Evolutionary conservation across 805 yeast genomes (phyloP).

Genomic region (Saccharomycopsis babjevae): DNA sequence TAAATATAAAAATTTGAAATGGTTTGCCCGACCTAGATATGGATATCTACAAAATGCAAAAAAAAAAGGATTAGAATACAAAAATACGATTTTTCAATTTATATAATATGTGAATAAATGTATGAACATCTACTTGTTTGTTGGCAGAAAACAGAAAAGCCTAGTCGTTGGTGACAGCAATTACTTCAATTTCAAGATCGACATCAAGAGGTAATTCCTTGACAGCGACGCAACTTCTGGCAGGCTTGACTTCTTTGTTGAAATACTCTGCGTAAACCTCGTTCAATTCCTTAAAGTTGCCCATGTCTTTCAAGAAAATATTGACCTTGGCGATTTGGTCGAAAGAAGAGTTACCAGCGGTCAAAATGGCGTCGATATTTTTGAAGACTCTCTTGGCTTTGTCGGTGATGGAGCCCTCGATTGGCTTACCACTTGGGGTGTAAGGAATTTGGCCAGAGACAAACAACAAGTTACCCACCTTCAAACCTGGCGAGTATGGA

Average conservation of each 20-base stretch:
- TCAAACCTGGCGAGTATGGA: constrained; percentile 90
- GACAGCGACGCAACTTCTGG: constrained; percentile 97
- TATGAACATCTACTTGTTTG: no score
- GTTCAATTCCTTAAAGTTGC: constrained; percentile 76
- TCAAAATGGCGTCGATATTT: constrained; percentile 62
- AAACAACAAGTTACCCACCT: constrained; percentile 78
- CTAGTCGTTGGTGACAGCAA: constrained; percentile 44
- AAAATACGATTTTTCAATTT: not conserved
- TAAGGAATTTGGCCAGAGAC: constrained; percentile 94
- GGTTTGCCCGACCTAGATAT: no score
- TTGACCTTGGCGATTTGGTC: constrained; percentile 79
- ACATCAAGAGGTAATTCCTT: constrained; percentile 82
- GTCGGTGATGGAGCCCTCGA: constrained; percentile 66
- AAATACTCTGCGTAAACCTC: constrained; percentile 72
- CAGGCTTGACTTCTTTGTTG: constrained; percentile 66
- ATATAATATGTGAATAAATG: not conserved
- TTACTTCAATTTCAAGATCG: constrained; percentile 81
- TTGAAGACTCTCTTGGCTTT: constrained; percentile 67
- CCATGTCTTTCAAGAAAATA: constrained; percentile 86
- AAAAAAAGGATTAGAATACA: no score
- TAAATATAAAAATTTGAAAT: no score
- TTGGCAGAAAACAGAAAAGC: not conserved
- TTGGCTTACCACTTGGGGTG: constrained; percentile 71
- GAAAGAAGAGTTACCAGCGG: constrained; percentile 76
- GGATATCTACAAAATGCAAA: no score